phyloP scores from a whole-genome alignment of 2,329 filamentous ascomycete genomes.

The Helotiales sp. region DNA sequence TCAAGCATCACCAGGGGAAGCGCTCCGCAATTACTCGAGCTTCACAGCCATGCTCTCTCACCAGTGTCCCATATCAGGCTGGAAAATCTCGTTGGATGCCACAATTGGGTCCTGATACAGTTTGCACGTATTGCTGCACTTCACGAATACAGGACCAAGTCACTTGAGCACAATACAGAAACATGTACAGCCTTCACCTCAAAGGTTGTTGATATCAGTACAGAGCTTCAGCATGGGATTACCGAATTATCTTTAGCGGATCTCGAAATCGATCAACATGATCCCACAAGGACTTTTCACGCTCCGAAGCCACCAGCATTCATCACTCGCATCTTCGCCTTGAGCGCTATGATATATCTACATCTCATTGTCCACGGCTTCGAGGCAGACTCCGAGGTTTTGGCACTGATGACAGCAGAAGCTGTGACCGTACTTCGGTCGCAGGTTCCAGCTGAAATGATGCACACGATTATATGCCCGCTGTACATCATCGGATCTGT shows the following conservation, averaged over 20 bases:
- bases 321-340: slow-evolving; percentile 28
- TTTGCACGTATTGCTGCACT: slow-evolving; percentile 55
- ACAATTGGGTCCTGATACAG: slow-evolving; percentile 57
- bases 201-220: slow-evolving; percentile 20
- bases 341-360: slow-evolving; percentile 28
- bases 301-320: slow-evolving; percentile 1
- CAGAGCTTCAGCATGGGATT: slow-evolving; percentile 23
- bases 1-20: slow-evolving; percentile 46
- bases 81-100: slow-evolving; percentile 53
- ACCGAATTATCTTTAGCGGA: slow-evolving; percentile 18
- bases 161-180: slow-evolving; percentile 32
- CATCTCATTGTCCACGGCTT: slow-evolving; percentile 29
- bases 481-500: slow-evolving; percentile 30
- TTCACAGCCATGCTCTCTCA: slow-evolving; percentile 6
- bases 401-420: slow-evolving; percentile 20
- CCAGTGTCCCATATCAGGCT: slow-evolving; percentile 40
- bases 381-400: slow-evolving; percentile 6
- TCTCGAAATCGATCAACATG: slow-evolving; percentile 10
- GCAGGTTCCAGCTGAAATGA: slow-evolving; percentile 13
- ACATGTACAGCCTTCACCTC: slow-evolving; percentile 15
- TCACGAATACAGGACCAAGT: slow-evolving; percentile 55
- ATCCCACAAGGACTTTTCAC: background rate
- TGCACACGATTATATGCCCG: slow-evolving; percentile 27
- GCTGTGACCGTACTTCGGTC: slow-evolving; percentile 25
- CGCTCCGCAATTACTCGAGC: slow-evolving; percentile 42